A percentile compares a stretch with the other conserved stretches of the same genome.
Evolutionary conservation across 305 asterid species (phyloP).

Genomic region (Plantago coronopus): DNA sequence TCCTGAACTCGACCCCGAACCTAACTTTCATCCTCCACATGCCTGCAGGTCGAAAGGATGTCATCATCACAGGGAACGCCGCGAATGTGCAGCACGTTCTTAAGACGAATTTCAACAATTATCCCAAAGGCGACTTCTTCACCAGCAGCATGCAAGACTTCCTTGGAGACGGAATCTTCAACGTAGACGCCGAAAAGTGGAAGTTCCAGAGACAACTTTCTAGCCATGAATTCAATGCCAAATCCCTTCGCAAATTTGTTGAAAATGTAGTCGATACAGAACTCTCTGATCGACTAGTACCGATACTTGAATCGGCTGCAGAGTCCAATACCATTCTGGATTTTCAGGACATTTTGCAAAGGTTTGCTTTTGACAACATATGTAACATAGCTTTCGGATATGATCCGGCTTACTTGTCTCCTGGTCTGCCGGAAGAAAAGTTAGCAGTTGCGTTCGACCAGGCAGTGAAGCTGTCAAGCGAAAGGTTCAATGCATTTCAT

Average conservation of each 20-base stretch:
- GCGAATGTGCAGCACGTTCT: slow-evolving; percentile 49
- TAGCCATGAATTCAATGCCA: slow-evolving; percentile 49
- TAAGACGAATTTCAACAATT: slow-evolving; percentile 37
- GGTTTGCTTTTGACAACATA: slow-evolving; percentile 56
- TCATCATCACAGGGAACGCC: slow-evolving; percentile 43
- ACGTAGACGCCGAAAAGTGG: slow-evolving; percentile 46
- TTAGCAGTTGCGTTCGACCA: slow-evolving; percentile 42
- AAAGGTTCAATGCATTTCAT: slow-evolving; percentile 29
- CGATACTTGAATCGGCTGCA: slow-evolving; percentile 33
- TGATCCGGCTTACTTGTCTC: slow-evolving; percentile 45
- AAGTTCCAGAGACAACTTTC: slow-evolving; percentile 45
- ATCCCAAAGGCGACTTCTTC: slow-evolving; percentile 38
- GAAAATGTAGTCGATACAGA: slow-evolving; percentile 46
- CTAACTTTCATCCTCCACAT: slow-evolving; percentile 40
- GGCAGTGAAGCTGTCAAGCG: slow-evolving; percentile 29
- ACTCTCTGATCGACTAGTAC: slow-evolving; percentile 36
- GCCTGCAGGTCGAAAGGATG: slow-evolving; percentile 27
- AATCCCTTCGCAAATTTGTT: slow-evolving; percentile 45
- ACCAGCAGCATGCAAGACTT: slow-evolving; percentile 32
- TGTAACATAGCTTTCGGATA: slow-evolving; percentile 55
- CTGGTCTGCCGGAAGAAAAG: slow-evolving; percentile 35
- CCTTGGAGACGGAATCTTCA: slow-evolving; percentile 59
- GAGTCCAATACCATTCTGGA: slow-evolving; percentile 26
- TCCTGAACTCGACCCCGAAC: slow-evolving; percentile 25
- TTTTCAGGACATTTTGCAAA: slow-evolving; percentile 51